Evolutionary conservation across 305 asterid species (phyloP), one percentile per base, ranked within the genome.

Genomic region (Fraxinus floribunda): DNA sequence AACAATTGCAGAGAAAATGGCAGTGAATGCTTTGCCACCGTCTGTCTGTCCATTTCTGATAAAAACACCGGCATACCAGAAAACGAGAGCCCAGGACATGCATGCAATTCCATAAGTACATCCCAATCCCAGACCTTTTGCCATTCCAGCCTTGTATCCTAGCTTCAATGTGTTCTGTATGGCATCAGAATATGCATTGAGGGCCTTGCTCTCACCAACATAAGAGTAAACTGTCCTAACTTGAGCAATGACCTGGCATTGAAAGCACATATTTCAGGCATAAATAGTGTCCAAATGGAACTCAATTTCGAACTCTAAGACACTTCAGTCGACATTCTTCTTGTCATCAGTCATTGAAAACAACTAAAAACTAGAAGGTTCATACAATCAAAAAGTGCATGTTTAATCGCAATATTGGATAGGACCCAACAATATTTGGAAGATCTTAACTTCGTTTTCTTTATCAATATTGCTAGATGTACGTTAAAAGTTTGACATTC

Each of bases 61-160:
- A 80, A 97, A 97, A 83, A 97, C 99, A 16, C 99, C 98, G 9
- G 98, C 99, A 35, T 97, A 97, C 99, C 99, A 95, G 86, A 97
- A 93, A 76, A 95, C 99, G 35, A 97, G 94, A 44, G 99, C 99
- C 98, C 98, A 97, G 0, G 98, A 95, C 97, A 95, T 95, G 93
- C 98, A 97, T 38, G 98, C 98, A 83, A 97, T 97, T 80, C 98
- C 98, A 16, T 93, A 95, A 11, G 98, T 95, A 81, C 98, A 97
- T 82, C 98, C 99, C 79, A 97, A 84, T 73, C 99, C 99, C 18
- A 97, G 91, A 36, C 99, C 99, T 87, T 95, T 97, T 71, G 99
- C 99, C 97, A 97, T 95, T 46, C 99, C 99, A 24, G 98, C 98
- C 90, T 90, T 97, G 90, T 97, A 97, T 46, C 98, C 98, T 22